phyloP scores from a whole-genome alignment of 2,329 filamentous ascomycete genomes.

The Lachnellula subtilissima region DNA sequence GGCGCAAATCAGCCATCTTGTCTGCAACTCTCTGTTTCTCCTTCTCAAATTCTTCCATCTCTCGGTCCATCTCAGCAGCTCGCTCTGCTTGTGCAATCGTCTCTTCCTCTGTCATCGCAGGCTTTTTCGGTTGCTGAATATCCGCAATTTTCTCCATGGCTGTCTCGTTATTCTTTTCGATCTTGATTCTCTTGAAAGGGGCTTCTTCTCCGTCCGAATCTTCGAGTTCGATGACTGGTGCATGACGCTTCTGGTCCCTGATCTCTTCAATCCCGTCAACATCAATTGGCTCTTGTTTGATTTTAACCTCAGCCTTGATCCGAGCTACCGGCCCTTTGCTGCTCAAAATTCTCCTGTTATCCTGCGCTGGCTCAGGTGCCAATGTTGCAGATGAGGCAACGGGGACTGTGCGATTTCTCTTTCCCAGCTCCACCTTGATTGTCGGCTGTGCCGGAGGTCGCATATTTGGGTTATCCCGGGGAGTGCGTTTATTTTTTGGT shows the following conservation, averaged over 20 bases:
- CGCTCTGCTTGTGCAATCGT: neutral
- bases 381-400: neutral
- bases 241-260: neutral
- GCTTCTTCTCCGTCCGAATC: neutral
- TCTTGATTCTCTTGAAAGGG: neutral
- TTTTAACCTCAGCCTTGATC: neutral
- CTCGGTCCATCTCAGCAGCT: neutral
- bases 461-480: neutral
- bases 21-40: neutral
- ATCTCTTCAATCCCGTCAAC: neutral
- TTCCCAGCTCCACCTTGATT: neutral
- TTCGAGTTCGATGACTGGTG: neutral
- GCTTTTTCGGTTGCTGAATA: neutral
- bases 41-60: neutral
- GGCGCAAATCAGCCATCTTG: neutral
- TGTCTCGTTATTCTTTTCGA: too few relatives aligned
- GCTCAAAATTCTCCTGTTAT: neutral
- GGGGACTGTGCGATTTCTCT: neutral
- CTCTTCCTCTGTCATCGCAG: neutral
- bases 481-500: neutral
- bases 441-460: neutral
- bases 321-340: neutral
- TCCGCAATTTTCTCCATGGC: too few relatives aligned
- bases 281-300: neutral
- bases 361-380: neutral